Conservation (phyloP, 2,329 filamentous ascomycete species). For the Monosporascus sp. region DNA sequence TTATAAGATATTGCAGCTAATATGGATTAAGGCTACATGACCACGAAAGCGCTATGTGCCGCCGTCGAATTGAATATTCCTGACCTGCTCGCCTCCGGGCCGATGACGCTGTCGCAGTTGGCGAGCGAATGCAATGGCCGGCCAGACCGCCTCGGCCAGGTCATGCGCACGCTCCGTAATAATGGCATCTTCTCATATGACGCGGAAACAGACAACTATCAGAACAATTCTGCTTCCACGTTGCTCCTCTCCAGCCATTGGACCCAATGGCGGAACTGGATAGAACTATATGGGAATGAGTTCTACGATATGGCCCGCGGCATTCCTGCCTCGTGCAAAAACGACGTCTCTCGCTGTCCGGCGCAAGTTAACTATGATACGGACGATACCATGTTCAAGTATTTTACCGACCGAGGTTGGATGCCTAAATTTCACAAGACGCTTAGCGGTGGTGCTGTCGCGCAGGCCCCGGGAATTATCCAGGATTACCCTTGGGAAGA, state of each 20-base stretch:
- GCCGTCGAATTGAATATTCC: constrained; percentile 26
- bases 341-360: constrained; percentile 19
- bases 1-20: neutral
- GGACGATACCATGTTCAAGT: constrained; percentile 34
- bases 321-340: constrained; percentile 27
- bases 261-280: constrained; percentile 41
- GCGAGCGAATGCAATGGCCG: constrained; percentile 11
- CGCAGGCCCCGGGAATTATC: constrained; percentile 33
- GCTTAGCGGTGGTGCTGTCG: constrained; percentile 31
- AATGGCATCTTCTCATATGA: constrained; percentile 32
- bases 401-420: constrained; percentile 30
- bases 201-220: constrained; percentile 19
- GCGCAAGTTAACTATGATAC: constrained; percentile 37
- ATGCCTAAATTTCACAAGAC: constrained; percentile 30
- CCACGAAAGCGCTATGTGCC: constrained; percentile 24
- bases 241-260: constrained; percentile 33
- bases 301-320: constrained; percentile 39
- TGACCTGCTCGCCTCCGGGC: constrained; percentile 21
- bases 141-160: constrained; percentile 25
- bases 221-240: constrained; percentile 29
- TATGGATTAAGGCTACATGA: constrained; percentile 17
- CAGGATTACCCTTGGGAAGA: constrained; percentile 38
- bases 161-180: constrained; percentile 27
- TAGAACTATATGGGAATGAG: constrained; percentile 35
- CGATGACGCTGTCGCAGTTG: constrained; percentile 14